Evolutionary conservation across 306 rosid species (phyloP), one percentile per base, ranked within the genome.

Genomic region (Delonix regia): DNA sequence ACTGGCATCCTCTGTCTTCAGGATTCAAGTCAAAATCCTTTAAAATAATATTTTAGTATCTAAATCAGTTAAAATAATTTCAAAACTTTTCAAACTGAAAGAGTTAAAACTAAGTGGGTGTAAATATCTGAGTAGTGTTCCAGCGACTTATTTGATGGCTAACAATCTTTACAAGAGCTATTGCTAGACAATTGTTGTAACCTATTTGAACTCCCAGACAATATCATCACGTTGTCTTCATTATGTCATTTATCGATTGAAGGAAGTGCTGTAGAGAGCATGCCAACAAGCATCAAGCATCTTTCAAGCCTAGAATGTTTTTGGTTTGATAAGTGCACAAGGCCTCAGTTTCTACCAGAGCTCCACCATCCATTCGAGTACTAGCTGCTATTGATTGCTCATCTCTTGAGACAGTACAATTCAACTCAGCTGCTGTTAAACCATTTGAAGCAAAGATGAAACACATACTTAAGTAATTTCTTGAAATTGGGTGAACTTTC

Each of bases 21-120:
- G n/a, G n/a, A n/a, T n/a, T n/a, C n/a, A n/a, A n/a, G n/a, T n/a
- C n/a, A n/a, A n/a, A n/a, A n/a, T n/a, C n/a, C n/a, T n/a, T n/a
- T n/a, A n/a, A n/a, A n/a, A n/a, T n/a, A n/a, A n/a, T n/a, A n/a
- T n/a, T n/a, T n/a, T n/a, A n/a, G n/a, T n/a, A n/a, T n/a, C n/a
- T n/a, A n/a, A n/a, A n/a, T n/a, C n/a, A n/a, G n/a, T n/a, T n/a
- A n/a, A n/a, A n/a, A n/a, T n/a, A n/a, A n/a, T n/a, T n/a, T n/a
- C n/a, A n/a, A n/a, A n/a, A n/a, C 38, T 56, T 16, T 5, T 1
- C 24, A 63, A 63, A 3, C 69, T 63, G 18, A 0, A 7, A 3
- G 0, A 0, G 0, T 39, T 63, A 0, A 0, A 7, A 7, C 22
- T 63, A 19, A 0, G 2, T 2, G 7, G 22, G 5, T 18, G 47